Evolutionary conservation across 768 basidiomycete genomes (phyloP), one percentile per base, ranked within the genome.

Genomic region (Boletus pseudo-olivaceus): DNA sequence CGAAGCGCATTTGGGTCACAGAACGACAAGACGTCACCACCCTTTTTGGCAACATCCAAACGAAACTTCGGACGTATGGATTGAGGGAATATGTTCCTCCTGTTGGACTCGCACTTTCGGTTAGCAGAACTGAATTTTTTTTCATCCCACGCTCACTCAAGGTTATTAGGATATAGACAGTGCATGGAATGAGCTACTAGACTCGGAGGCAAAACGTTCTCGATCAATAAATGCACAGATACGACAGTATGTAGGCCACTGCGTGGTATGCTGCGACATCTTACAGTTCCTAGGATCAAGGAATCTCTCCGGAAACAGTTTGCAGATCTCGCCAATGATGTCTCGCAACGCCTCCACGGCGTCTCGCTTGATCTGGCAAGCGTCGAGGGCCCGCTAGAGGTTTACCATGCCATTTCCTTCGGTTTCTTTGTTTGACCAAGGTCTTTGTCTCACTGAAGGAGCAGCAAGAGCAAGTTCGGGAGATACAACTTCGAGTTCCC

Each of bases 41-140:
- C 1, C 79, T 98, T 14, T 91, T 98, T 59, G 87, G 90, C 4
- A 96, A 97, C 64, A 86, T 99, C 29, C 91, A 94, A 69, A 96
- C 93, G 1, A 98, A 98, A 71, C 74, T 98, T 52, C 82, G 80
- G 70, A 98, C 95, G 23, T 98, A 98, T 74, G 84, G 87, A 10
- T 67, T 99, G 61, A 77, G 84, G 54, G 84, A 90, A 63, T 98
- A 95, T 69, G 78, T 86, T 23, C 94, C 97, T 12, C 83, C 85
- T 2, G 67, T 72, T 4, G 93, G 90, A 3, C 72, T 93, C 19
- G 73, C 83, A 23, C 76, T 87, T 30, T 73, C 77, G 34, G 84
- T 84, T 57, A 46, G 79, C 67, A 49, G 23, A 39, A 10, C 12
- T 12, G 32, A 53, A 10, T 3, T 9, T 43, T 43, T 45, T 32